Percentiles rank a stretch among this genome's conserved stretches.
These are phyloP conservation scores for Inonotus hispidus DNA, from an alignment of 1,284 basidiomycete species.

Conservation along the genomic window DNA sequence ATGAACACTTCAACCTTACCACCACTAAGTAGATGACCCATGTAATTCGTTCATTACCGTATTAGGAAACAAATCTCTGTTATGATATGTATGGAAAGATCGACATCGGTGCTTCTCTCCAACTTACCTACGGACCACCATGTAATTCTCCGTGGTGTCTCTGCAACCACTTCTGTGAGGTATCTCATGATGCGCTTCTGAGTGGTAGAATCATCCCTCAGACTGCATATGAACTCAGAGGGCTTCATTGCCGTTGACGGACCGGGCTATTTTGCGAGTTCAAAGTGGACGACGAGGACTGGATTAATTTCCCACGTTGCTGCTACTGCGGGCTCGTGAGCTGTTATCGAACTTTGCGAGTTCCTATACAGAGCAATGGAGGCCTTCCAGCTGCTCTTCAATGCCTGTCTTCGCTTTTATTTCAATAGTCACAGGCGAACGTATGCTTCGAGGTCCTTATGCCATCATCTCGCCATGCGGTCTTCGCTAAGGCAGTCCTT, in stretches of 20 bases:
- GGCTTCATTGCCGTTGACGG: background rate
- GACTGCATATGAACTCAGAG: background rate
- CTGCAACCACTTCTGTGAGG: background rate
- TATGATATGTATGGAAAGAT: background rate
- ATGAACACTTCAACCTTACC: too few relatives aligned
- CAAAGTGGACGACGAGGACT: background rate
- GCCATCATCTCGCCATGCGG: background rate
- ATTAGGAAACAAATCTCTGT: too few relatives aligned
- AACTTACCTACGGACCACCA: background rate
- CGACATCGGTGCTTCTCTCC: background rate
- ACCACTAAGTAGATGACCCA: too few relatives aligned
- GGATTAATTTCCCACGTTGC: background rate
- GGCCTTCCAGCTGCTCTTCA: background rate
- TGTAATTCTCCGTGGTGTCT: background rate
- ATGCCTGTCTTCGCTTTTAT: background rate
- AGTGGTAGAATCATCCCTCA: background rate
- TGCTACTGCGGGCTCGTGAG: background rate
- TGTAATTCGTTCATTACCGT: background rate
- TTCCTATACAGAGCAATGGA: background rate
- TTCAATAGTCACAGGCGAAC: background rate
- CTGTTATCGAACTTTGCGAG: background rate
- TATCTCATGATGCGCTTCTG: background rate
- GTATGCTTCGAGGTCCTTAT: background rate
- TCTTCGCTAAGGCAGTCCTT: background rate
- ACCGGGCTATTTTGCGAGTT: conserved; percentile 2